phyloP scores from a whole-genome alignment of 345 rosid genomes.

The Cochlearia excelsa region DNA sequence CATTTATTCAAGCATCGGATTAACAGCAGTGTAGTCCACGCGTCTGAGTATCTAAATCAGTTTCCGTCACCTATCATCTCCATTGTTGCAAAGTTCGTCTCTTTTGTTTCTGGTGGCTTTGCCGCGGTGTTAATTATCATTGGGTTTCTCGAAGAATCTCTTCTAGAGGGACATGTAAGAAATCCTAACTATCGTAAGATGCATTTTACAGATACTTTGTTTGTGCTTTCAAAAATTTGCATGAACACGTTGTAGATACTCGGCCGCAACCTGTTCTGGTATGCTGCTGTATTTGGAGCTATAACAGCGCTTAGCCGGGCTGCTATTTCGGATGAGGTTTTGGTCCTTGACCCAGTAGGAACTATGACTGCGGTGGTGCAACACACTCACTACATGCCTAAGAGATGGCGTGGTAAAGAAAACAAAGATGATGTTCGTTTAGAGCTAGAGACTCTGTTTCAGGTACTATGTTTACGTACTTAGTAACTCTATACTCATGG shows the following conservation, averaged over 20 bases:
- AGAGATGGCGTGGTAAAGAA: slow-evolving; percentile 93
- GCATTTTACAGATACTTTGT: background rate
- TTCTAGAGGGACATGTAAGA: slow-evolving; percentile 94
- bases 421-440: slow-evolving; percentile 67
- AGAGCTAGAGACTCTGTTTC: slow-evolving; percentile 90
- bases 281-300: slow-evolving; percentile 96
- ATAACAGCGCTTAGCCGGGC: slow-evolving; percentile 97
- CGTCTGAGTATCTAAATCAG: slow-evolving; percentile 86
- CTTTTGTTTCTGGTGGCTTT: slow-evolving; percentile 96
- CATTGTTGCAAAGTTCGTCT: slow-evolving; percentile 83
- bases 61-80: slow-evolving; percentile 92
- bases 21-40: slow-evolving; percentile 74
- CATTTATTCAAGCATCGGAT: slow-evolving; percentile 98
- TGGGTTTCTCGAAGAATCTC: slow-evolving; percentile 96
- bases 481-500: too few relatives aligned
- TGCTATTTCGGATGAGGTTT: slow-evolving; percentile 76
- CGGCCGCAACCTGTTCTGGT: slow-evolving; percentile 97
- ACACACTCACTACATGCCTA: slow-evolving; percentile 95
- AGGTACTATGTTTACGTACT: slow-evolving; percentile 48
- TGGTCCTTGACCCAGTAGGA: slow-evolving; percentile 89
- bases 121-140: slow-evolving; percentile 93
- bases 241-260: slow-evolving; percentile 57
- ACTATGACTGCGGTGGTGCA: slow-evolving; percentile 87
- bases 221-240: slow-evolving; percentile 21
- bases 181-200: background rate